Conservation (phyloP, 1,284 basidiomycete genomes). For the Malassezia equina region DNA sequence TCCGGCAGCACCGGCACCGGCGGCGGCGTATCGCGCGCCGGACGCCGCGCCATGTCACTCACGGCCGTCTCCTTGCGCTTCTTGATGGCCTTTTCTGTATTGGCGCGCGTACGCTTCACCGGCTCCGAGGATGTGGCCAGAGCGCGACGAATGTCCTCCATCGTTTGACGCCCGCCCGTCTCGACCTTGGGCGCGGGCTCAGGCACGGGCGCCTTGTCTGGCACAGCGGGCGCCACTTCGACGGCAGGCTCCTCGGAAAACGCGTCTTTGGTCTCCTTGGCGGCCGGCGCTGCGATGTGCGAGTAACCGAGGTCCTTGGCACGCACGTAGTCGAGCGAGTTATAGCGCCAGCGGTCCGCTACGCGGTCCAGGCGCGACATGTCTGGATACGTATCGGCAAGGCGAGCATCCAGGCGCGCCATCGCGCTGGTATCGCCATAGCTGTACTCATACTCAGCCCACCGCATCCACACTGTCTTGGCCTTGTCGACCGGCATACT, state of each 20-base stretch:
- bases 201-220: background rate
- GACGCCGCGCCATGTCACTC: background rate
- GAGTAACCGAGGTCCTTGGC: conserved; percentile 67
- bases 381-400: conserved; percentile 73
- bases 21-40: conserved; percentile 2
- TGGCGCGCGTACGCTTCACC: conserved; percentile 13
- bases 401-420: conserved; percentile 75
- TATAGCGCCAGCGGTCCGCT: conserved; percentile 77
- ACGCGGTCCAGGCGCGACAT: conserved; percentile 84
- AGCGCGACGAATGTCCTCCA: conserved; percentile 17
- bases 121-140: conserved; percentile 6
- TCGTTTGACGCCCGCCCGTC: conserved; percentile 8
- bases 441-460: conserved; percentile 89
- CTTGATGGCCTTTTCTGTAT: conserved; percentile 1
- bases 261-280: background rate
- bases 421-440: conserved; percentile 84
- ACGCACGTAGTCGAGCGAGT: conserved; percentile 77
- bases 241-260: background rate
- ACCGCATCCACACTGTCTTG: conserved; percentile 81
- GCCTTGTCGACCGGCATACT: conserved; percentile 71
- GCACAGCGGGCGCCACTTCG: background rate
- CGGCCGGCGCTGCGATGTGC: background rate
- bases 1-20: conserved; percentile 10
- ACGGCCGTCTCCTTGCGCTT: background rate
- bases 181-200: background rate